Percentiles rank a stretch among this genome's conserved stretches.
phyloP scores from a whole-genome alignment of 1,284 basidiomycete species.

The Boletellus deceptivus region DNA sequence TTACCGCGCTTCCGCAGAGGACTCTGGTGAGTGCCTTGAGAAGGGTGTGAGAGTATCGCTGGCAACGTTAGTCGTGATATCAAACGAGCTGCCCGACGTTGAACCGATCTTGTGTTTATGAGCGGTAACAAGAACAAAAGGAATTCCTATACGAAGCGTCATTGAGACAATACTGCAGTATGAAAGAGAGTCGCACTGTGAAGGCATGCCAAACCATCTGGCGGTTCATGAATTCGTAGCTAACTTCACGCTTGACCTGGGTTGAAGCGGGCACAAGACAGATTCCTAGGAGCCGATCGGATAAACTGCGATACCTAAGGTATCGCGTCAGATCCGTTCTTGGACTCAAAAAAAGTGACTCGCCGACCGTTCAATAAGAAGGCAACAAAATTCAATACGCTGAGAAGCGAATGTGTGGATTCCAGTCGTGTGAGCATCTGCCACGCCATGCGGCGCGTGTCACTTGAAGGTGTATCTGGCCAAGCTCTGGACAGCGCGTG shows the following conservation, averaged over 20 bases:
- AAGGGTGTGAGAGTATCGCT: conserved; percentile 14
- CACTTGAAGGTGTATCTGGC: conserved; percentile 84
- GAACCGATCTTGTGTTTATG: conserved; percentile 63
- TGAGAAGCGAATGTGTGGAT: conserved; percentile 56
- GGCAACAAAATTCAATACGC: conserved; percentile 74
- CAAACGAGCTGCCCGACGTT: conserved; percentile 54
- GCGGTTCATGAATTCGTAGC: conserved; percentile 98
- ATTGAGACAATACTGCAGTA: not conserved
- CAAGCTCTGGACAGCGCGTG: conserved; percentile 83
- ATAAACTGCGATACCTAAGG: conserved; percentile 78
- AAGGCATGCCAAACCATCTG: conserved; percentile 99
- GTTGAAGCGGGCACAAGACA: conserved; percentile 73
- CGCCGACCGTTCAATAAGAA: conserved; percentile 89
- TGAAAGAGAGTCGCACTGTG: conserved; percentile 58
- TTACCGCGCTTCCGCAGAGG: conserved; percentile 46
- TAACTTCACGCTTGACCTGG: conserved; percentile 80
- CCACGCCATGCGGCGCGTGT: conserved; percentile 77
- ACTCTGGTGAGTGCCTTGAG: conserved; percentile 1
- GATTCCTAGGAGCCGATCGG: conserved; percentile 82
- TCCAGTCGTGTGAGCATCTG: conserved; percentile 68
- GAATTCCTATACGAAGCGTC: conserved; percentile 71
- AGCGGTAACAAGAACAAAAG: conserved; percentile 90
- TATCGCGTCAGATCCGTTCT: conserved; percentile 1
- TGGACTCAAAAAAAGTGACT: conserved; percentile 25
- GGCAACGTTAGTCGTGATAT: conserved; percentile 36